These are phyloP conservation scores for Paspalum vaginatum DNA, from an alignment of 176 grass and related monocot genomes.

Conservation along the genomic window DNA sequence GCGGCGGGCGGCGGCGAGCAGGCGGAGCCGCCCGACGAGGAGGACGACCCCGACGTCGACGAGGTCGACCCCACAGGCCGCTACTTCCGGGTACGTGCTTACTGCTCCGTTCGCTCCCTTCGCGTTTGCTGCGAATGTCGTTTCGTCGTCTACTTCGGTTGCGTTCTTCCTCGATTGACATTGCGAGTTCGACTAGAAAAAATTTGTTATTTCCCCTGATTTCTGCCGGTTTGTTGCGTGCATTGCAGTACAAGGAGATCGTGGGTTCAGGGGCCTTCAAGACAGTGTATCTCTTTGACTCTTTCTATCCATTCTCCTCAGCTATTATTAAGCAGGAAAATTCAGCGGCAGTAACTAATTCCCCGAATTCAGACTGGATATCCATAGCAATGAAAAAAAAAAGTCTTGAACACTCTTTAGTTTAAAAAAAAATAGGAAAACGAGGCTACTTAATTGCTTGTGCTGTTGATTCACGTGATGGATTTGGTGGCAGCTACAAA, in stretches of 20 bases:
- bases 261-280: constrained; percentile 57
- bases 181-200: background rate
- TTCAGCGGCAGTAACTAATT: background rate
- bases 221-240: background rate
- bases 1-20: background rate
- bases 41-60: constrained; percentile 39
- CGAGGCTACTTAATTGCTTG: background rate
- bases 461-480: constrained; percentile 34
- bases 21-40: constrained; percentile 51
- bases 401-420: background rate
- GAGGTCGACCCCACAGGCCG: constrained; percentile 59
- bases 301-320: constrained; percentile 1
- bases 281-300: constrained; percentile 43
- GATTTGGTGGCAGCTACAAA: constrained; percentile 55
- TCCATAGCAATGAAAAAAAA: background rate
- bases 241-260: constrained; percentile 54
- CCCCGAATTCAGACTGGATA: background rate
- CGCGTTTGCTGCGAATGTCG: background rate
- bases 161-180: background rate
- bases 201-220: background rate
- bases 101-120: background rate
- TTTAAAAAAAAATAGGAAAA: background rate
- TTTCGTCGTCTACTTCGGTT: background rate
- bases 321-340: background rate
- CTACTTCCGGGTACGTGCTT: constrained; percentile 45